Percentiles rank a stretch among this genome's conserved stretches.
Conservation (phyloP, 768 basidiomycete genomes). For the Rhizopogon vinicolor region DNA sequence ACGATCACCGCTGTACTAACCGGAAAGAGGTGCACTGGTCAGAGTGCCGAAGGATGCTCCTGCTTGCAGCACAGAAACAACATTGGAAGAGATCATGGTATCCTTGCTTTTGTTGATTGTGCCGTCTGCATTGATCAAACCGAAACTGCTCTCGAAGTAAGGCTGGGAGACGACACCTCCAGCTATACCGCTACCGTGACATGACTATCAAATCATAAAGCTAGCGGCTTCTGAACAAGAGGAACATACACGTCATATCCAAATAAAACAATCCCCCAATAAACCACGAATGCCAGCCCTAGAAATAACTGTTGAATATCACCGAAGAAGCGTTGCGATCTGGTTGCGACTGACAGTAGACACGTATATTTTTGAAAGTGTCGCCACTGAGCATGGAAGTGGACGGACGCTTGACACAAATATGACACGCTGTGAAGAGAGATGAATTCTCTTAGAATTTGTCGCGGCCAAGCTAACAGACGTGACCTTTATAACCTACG, state of each 20-base stretch:
- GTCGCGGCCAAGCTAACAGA: not conserved
- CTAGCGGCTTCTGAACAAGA: not conserved
- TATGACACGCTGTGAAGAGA: not conserved
- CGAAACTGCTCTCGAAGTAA: conserved; percentile 63
- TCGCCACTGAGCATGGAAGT: conserved; percentile 1
- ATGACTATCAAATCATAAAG: not conserved
- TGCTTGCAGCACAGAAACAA: no score
- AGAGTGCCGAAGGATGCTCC: no score
- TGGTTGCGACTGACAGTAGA: conserved; percentile 47
- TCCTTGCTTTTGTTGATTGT: conserved; percentile 30
- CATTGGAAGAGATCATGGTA: conserved; percentile 53
- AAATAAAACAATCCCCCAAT: conserved; percentile 80
- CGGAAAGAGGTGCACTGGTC: conserved; percentile 58
- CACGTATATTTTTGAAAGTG: conserved; percentile 50
- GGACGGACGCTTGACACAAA: not conserved
- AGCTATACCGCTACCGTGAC: conserved; percentile 57
- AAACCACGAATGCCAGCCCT: conserved; percentile 73
- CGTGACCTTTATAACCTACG: not conserved
- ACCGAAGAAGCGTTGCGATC: no score
- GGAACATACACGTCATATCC: conserved; percentile 67
- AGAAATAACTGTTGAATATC: not conserved
- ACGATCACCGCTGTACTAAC: conserved; percentile 31
- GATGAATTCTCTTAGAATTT: not conserved
- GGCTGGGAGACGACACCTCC: conserved; percentile 63
- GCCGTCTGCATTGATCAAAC: conserved; percentile 44